Evolutionary conservation across 495 filamentous ascomycete genomes (phyloP).

Genomic region (Glutinoglossum americanum): DNA sequence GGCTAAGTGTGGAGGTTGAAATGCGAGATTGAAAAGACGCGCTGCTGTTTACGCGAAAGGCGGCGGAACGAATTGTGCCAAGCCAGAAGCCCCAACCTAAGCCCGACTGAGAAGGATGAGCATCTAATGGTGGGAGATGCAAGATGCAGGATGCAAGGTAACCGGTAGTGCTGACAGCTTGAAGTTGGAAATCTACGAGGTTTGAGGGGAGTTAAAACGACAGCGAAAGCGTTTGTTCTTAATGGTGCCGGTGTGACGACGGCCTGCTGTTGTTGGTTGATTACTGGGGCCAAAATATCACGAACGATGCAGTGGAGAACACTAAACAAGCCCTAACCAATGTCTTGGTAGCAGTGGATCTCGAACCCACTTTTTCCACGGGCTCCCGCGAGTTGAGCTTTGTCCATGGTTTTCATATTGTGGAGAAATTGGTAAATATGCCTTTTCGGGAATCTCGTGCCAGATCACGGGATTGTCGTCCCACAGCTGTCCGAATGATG

Average conservation of each 20-base stretch:
- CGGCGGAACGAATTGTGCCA: background rate
- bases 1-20: background rate
- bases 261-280: background rate
- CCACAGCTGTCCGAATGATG: background rate
- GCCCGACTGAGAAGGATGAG: background rate
- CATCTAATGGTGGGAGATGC: background rate
- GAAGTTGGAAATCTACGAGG: background rate
- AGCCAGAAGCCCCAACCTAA: background rate
- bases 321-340: background rate
- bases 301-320: background rate
- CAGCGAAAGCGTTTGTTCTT: background rate
- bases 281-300: background rate
- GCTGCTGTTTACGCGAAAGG: slow-evolving; percentile 1
- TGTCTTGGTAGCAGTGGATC: background rate
- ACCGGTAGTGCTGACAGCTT: background rate
- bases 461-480: background rate
- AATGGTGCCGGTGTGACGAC: background rate
- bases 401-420: background rate
- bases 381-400: background rate
- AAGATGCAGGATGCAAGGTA: background rate
- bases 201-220: background rate
- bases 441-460: background rate
- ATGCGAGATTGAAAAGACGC: slow-evolving; percentile 1
- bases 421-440: background rate
- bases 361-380: background rate